Evolutionary conservation across 768 basidiomycete genomes (phyloP), one percentile per base, ranked within the genome.

Genomic region (Russula lepida): DNA sequence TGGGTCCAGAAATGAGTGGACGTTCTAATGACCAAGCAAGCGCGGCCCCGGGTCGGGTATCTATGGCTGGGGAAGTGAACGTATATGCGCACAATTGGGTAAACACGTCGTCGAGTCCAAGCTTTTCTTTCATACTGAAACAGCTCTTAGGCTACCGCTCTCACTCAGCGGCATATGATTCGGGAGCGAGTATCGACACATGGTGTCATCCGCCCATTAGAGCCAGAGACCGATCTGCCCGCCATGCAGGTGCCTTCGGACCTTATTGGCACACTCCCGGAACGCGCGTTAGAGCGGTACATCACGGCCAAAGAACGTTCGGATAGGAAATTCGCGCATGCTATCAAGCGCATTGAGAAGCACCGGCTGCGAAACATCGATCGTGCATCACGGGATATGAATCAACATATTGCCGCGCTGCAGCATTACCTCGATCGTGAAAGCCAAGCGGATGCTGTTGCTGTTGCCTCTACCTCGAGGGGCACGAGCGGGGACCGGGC

Each of bases 141-240:
- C 33, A 35, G 30, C 6, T n/a, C 39, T 6, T 21, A 52, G 43
- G 56, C 32, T 62, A 56, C 32, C 63, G 81, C 78, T 68, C 32
- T 63, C 63, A 21, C 65, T 77, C 76, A 71, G 71, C 52, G 66
- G 60, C 80, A 80, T 54, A 97, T 98, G 85, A 90, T 98, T 57
- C 83, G 95, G 37, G 95, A 98, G 73, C 81, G 97, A 21, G 84
- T 98, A 28, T 86, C 88, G 1, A 89, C 85, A 1, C 80, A 79
- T 11, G 97, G 97, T 7, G 71, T 85, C n/a, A 76, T 92, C n/a
- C 83, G 94, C 19, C 78, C 88, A 0, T 74, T 99, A 37, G 95
- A 98, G 65, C 75, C 85, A 0, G 82, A 85, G 66, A 68, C 71
- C 15, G 83, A 89, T 52, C 76, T 98, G 0, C 73, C 75, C 15